These are phyloP conservation scores for Ilyonectria mors-panacis DNA, from an alignment of 2,329 filamentous ascomycete species.

Conservation along the genomic window DNA sequence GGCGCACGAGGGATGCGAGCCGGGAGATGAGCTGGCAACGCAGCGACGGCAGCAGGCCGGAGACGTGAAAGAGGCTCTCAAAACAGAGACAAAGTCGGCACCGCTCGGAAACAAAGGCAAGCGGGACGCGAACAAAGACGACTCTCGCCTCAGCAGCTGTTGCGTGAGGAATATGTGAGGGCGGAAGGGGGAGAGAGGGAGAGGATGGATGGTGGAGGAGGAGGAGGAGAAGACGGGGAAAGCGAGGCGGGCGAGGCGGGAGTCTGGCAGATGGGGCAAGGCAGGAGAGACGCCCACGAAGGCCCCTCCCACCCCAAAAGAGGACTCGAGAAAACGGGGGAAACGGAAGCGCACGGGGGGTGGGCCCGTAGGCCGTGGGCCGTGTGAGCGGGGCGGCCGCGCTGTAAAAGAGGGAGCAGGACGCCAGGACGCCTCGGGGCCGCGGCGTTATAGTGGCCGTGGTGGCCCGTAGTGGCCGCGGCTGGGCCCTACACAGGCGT, in stretches of 20 bases:
- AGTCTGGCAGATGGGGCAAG: constrained; percentile 15
- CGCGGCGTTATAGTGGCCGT: constrained; percentile 22
- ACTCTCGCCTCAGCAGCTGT: neutral
- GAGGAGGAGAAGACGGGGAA: constrained; percentile 26
- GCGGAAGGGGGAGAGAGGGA: neutral
- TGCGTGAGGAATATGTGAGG: constrained; percentile 8
- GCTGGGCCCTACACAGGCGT: constrained; percentile 2
- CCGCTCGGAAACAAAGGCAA: constrained; percentile 15
- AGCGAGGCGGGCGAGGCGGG: constrained; percentile 24
- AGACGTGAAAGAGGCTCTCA: neutral
- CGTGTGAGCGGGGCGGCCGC: constrained; percentile 24
- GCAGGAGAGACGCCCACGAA: constrained; percentile 8
- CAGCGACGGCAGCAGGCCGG: constrained; percentile 26
- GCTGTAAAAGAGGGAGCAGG: constrained; percentile 11
- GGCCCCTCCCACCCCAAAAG: constrained; percentile 11
- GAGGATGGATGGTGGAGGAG: constrained; percentile 8
- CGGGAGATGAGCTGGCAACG: constrained; percentile 17
- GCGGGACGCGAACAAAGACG: constrained; percentile 11
- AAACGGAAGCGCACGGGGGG: constrained; percentile 32
- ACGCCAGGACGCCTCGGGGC: constrained; percentile 10
- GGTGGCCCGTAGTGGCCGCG: constrained; percentile 24
- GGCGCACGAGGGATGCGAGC: constrained; percentile 17
- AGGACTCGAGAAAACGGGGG: constrained; percentile 22
- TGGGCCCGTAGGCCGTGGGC: constrained; percentile 31
- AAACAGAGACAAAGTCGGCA: constrained; percentile 11